phyloP scores from a whole-genome alignment of 208 protist species.

The Wallacemonas rigidus region DNA sequence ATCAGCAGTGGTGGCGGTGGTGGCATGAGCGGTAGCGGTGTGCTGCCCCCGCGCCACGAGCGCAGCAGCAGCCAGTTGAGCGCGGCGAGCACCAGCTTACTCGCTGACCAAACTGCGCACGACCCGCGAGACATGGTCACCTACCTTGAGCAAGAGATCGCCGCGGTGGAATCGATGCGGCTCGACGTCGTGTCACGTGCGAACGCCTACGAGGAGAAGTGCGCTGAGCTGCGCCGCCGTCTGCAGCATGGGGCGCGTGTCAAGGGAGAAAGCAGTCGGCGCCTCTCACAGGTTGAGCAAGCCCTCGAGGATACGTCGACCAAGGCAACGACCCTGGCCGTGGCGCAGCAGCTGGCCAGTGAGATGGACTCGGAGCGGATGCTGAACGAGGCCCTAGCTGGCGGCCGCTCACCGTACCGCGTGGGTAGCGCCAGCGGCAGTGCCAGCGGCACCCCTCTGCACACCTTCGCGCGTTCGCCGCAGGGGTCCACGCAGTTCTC shows the following conservation, averaged over 20 bases:
- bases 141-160: slow-evolving; percentile 67
- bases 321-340: slow-evolving; percentile 35
- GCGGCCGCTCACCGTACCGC: not conserved
- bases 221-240: slow-evolving; percentile 49
- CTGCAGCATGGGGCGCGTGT: slow-evolving; percentile 38
- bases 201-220: slow-evolving; percentile 51
- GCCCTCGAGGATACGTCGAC: slow-evolving; percentile 45
- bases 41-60: slow-evolving; percentile 19
- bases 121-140: slow-evolving; percentile 66
- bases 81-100: slow-evolving; percentile 25
- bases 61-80: slow-evolving; percentile 44
- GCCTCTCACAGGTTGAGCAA: slow-evolving; percentile 41
- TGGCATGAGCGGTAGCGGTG: not conserved
- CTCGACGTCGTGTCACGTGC: slow-evolving; percentile 49
- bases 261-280: slow-evolving; percentile 27
- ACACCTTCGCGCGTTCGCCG: slow-evolving; percentile 9
- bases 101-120: slow-evolving; percentile 24
- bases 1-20: not conserved
- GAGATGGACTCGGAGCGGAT: slow-evolving; percentile 38
- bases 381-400: slow-evolving; percentile 25
- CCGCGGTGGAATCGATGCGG: slow-evolving; percentile 53
- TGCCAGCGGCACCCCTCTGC: not conserved
- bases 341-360: slow-evolving; percentile 22
- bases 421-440: slow-evolving; percentile 12
- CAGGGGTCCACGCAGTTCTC: not conserved